Conservation (phyloP, 1,284 basidiomycete genomes). For the Rhodotorula sp. region DNA sequence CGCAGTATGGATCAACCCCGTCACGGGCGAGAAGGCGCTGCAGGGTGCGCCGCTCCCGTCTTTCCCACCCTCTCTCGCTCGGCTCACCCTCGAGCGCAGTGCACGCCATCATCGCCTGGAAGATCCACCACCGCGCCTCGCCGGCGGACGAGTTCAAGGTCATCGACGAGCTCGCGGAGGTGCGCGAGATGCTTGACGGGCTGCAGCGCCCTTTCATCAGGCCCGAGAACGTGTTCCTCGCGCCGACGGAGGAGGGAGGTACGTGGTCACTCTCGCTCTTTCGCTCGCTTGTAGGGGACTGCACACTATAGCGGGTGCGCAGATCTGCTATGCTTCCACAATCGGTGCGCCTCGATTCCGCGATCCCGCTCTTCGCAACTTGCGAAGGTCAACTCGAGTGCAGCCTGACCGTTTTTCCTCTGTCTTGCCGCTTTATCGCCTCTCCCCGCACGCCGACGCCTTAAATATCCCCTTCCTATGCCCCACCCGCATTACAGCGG, state of each 20-base stretch:
- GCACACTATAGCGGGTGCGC: no score
- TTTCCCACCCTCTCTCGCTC: no score
- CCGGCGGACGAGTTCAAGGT: background rate
- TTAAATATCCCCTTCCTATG: no score
- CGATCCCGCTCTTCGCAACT: no score
- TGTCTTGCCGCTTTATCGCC: no score
- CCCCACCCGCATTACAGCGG: slow-evolving; percentile 4
- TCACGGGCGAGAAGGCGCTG: slow-evolving; percentile 2
- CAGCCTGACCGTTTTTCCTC: no score
- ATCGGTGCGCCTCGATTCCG: no score
- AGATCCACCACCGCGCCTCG: slow-evolving; percentile 1
- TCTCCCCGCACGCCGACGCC: no score
- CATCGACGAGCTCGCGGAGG: slow-evolving; percentile 11
- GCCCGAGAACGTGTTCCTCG: slow-evolving; percentile 18
- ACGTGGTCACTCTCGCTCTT: background rate
- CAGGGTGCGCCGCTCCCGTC: background rate
- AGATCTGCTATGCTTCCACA: background rate
- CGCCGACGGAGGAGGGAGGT: slow-evolving; percentile 19
- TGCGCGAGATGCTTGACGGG: slow-evolving; percentile 16
- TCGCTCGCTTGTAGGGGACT: no score
- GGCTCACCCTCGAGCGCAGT: background rate
- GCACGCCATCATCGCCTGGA: slow-evolving; percentile 17
- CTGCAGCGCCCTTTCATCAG: slow-evolving; percentile 18
- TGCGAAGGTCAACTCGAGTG: background rate
- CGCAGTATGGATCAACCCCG: slow-evolving; percentile 21